phyloP scores from a whole-genome alignment of 2,329 filamentous ascomycete genomes.

The Phialocephala sp. region DNA sequence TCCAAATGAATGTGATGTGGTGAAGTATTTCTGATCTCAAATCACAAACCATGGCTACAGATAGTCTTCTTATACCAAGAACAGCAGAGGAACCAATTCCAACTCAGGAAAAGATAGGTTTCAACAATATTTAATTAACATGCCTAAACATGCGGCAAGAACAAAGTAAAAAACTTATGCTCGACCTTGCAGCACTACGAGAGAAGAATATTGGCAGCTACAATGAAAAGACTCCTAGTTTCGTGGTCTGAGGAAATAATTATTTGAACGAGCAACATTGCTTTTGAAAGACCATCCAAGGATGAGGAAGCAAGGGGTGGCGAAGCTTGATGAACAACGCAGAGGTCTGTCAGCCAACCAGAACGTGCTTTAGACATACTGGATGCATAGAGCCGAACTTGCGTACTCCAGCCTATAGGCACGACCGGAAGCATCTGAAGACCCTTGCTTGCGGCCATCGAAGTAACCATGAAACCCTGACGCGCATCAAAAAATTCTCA shows the following conservation, averaged over 20 bases:
- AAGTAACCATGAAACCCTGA: neutral
- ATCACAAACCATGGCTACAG: no score
- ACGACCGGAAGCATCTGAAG: neutral
- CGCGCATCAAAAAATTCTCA: neutral
- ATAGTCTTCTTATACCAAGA: neutral
- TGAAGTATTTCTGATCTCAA: neutral
- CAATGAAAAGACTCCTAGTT: neutral
- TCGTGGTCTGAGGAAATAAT: neutral
- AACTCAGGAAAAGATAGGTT: neutral
- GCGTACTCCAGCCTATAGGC: neutral
- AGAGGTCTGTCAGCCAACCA: neutral
- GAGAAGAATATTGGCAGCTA: neutral
- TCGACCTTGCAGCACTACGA: neutral
- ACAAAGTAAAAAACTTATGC: neutral
- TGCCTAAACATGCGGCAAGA: neutral
- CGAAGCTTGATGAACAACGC: neutral
- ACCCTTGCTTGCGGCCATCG: neutral
- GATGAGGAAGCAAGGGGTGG: neutral
- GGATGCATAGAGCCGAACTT: neutral
- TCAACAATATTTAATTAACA: neutral
- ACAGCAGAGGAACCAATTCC: neutral
- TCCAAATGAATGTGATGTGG: slow-evolving; percentile 6
- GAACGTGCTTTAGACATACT: neutral
- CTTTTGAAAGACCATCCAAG: neutral
- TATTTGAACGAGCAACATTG: neutral